Percentiles rank a stretch among this genome's conserved stretches.
These are phyloP conservation scores for Lipomyces kockii DNA, from an alignment of 805 yeast species.

Conservation along the genomic window DNA sequence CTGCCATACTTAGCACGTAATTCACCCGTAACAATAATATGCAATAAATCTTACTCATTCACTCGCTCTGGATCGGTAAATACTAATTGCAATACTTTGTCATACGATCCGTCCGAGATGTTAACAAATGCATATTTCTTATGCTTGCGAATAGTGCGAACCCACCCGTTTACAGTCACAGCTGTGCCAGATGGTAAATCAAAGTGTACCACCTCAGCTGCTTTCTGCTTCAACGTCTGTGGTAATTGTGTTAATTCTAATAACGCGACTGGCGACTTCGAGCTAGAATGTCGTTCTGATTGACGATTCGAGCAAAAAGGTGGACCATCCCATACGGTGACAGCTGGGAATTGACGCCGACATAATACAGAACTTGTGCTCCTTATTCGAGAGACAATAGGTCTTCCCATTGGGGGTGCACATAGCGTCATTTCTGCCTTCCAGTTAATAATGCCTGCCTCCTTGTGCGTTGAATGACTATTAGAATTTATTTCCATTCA, in stretches of 20 bases:
- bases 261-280: background rate
- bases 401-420: background rate
- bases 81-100: constrained; percentile 59
- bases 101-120: constrained; percentile 74
- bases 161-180: constrained; percentile 69
- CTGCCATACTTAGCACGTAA: constrained; percentile 25
- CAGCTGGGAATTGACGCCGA: background rate
- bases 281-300: background rate
- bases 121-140: constrained; percentile 83
- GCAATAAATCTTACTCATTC: constrained; percentile 12
- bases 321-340: background rate
- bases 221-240: constrained; percentile 7
- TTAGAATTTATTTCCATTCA: no score
- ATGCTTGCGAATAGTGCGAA: constrained; percentile 69
- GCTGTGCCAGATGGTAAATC: constrained; percentile 38
- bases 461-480: background rate
- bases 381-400: background rate
- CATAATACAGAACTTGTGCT: background rate
- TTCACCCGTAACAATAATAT: background rate
- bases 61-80: constrained; percentile 43
- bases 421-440: background rate
- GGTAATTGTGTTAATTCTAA: background rate
- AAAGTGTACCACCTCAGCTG: background rate
- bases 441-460: background rate
- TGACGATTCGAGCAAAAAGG: background rate